Evolutionary conservation across 345 rosid genomes (phyloP).

Genomic region (Aegle marmelos): DNA sequence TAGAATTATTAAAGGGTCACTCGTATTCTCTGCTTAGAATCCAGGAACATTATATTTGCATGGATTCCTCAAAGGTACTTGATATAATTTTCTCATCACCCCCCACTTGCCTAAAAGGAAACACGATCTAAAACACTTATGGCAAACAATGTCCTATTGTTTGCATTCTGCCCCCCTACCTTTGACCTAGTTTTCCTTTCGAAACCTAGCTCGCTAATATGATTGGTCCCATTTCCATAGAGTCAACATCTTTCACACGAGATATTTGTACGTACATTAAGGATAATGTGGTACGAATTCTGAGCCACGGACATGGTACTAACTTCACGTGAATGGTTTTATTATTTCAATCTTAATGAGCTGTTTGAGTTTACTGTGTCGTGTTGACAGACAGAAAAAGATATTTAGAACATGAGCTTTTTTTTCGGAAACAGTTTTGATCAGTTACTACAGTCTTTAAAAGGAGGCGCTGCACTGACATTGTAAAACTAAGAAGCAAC

Average conservation of each 20-base stretch:
- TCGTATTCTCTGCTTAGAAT: conserved; percentile 11
- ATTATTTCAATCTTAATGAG: too few relatives aligned
- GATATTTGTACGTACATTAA: background rate
- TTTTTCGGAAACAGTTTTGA: too few relatives aligned
- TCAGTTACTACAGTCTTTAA: too few relatives aligned
- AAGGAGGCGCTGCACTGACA: too few relatives aligned
- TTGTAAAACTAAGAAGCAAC: too few relatives aligned
- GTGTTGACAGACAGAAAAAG: too few relatives aligned
- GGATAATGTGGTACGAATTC: background rate
- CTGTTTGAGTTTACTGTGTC: too few relatives aligned
- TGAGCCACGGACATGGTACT: background rate
- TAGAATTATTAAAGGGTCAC: conserved; percentile 11
- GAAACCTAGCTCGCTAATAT: background rate
- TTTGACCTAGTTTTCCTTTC: background rate
- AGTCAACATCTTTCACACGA: background rate
- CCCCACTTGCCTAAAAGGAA: conserved; percentile 10
- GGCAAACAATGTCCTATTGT: background rate
- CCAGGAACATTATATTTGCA: conserved; percentile 2
- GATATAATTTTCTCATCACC: background rate
- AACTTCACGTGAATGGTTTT: background rate
- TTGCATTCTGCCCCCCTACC: background rate
- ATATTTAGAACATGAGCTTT: too few relatives aligned
- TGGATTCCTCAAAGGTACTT: background rate
- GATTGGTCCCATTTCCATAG: background rate
- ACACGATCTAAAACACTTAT: background rate